These are phyloP conservation scores for Fraxinus xanthoxyloides DNA, from an alignment of 305 asterid genomes.

Conservation along the genomic window DNA sequence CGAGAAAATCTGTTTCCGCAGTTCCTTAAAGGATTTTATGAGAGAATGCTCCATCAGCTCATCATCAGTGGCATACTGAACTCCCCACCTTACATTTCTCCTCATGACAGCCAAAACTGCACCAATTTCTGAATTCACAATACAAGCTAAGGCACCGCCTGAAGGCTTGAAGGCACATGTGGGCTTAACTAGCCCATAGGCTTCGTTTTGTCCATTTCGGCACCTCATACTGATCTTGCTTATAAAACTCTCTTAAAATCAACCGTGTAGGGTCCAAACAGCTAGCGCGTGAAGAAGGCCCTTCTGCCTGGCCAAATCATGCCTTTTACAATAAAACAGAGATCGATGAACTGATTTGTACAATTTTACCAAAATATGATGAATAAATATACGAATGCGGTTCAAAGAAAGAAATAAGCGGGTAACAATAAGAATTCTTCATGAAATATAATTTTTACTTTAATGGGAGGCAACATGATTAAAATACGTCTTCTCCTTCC, in stretches of 20 bases:
- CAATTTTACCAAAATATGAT: conserved; percentile 12
- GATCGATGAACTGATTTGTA: conserved; percentile 11
- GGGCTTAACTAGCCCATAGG: conserved; percentile 44
- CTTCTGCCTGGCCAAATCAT: background rate
- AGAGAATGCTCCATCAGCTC: conserved; percentile 87
- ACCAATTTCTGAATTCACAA: conserved; percentile 92
- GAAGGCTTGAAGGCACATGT: conserved; percentile 46
- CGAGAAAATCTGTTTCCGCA: conserved; percentile 71
- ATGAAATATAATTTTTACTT: background rate
- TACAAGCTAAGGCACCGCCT: conserved; percentile 72
- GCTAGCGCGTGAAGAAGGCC: conserved; percentile 29
- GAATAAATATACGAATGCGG: background rate
- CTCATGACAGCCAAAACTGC: conserved; percentile 98
- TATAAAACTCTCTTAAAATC: conserved; percentile 32
- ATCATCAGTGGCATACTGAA: conserved; percentile 73
- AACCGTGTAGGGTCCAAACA: conserved; percentile 18
- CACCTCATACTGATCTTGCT: conserved; percentile 45
- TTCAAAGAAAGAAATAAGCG: conserved; percentile 3
- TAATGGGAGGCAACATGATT: background rate
- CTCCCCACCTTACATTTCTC: conserved; percentile 98
- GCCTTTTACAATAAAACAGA: conserved; percentile 25
- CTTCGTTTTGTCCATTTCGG: conserved; percentile 43
- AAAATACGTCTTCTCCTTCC: background rate
- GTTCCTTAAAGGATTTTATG: conserved; percentile 72
- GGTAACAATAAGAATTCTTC: background rate